phyloP scores from a whole-genome alignment of 2,329 filamentous ascomycete genomes.

The Aspergillus tanneri region DNA sequence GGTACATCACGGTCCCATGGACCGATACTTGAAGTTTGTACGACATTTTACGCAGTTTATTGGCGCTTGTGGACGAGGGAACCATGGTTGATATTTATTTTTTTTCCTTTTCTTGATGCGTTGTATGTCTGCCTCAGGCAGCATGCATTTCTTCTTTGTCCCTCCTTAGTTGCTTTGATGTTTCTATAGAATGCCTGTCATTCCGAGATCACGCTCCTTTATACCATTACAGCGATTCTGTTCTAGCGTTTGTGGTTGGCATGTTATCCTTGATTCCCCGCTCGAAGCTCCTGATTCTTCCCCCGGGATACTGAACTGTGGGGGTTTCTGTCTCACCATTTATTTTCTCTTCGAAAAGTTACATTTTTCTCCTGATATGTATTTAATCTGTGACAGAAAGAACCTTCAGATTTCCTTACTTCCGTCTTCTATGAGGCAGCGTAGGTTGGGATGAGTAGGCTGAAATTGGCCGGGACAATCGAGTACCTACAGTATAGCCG shows the following conservation, averaged over 20 bases:
- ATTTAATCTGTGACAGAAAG: conserved; percentile 29
- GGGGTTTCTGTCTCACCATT: conserved; percentile 15
- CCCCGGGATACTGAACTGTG: conserved; percentile 11
- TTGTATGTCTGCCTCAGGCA: conserved; percentile 12
- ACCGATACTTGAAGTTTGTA: conserved; percentile 27
- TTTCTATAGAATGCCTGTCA: conserved; percentile 20
- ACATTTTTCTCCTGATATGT: conserved; percentile 16
- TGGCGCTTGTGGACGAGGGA: conserved; percentile 32
- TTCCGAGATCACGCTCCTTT: conserved; percentile 20
- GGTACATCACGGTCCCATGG: conserved; percentile 10
- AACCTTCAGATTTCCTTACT: background rate
- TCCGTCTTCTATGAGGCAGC: background rate
- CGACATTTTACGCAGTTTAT: conserved; percentile 36
- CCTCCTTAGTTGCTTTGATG: background rate
- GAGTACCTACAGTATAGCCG: background rate
- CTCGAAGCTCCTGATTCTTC: conserved; percentile 18
- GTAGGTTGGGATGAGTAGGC: background rate
- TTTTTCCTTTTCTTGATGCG: conserved; percentile 17
- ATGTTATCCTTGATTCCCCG: conserved; percentile 22
- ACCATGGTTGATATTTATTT: conserved; percentile 15
- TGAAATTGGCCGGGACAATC: background rate
- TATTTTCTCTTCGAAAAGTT: conserved; percentile 16
- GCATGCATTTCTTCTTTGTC: conserved; percentile 7
- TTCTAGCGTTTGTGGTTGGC: conserved; percentile 22
- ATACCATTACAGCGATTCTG: conserved; percentile 17